Base-by-base conservation (phyloP, 192 early-diverging fungal species). In the Backusella parvicylindrica region DNA sequence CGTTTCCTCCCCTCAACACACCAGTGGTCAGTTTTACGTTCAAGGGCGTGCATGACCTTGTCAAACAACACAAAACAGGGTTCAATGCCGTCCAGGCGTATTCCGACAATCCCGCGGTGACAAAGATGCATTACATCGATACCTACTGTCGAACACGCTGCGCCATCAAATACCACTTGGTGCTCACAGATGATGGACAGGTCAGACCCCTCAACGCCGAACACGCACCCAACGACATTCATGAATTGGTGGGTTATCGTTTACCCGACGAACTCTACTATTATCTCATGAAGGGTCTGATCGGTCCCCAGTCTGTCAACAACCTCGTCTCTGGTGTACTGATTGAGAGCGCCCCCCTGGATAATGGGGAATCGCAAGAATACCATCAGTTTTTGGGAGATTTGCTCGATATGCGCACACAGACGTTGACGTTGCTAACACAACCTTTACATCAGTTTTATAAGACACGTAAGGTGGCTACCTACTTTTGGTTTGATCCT, bases 331-430 rank as follows among this genome's bases (percentile, higher is more conserved):
- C 86, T 1, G 91, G 92, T 6, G 77, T 87, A 23, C 84, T 89
- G 73, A 86, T 87, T 18, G 93, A 94, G 78, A 90, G 84, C 28
- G 79, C 92, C 49, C 93, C 93, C 8, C 73, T 92, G 4, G 91
- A 92, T 82, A 94, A 93, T 76, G 93, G 93, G n/a, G 93, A 95
- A 82, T 89, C 92, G 0, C 70, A 67, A 41, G 92, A 95, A 82
- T 94, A 94, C 81, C 88, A 79, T 72, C 82, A 81, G 13, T 87
- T 94, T 40, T 81, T 93, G 53, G 83, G 83, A 2, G 85, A 88
- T 36, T 78, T 92, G 67, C 78, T 91, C 73, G 78, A 85, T 28
- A 82, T 93, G 64, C 86, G 88, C 63, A 84, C 86, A 23, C 87
- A 85, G 68, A 87, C 89, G 12, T 80, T 91, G 43, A 82, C 84